These are phyloP conservation scores for Aspergillus funiculosus DNA, from an alignment of 495 filamentous ascomycete genomes.

Conservation along the genomic window DNA sequence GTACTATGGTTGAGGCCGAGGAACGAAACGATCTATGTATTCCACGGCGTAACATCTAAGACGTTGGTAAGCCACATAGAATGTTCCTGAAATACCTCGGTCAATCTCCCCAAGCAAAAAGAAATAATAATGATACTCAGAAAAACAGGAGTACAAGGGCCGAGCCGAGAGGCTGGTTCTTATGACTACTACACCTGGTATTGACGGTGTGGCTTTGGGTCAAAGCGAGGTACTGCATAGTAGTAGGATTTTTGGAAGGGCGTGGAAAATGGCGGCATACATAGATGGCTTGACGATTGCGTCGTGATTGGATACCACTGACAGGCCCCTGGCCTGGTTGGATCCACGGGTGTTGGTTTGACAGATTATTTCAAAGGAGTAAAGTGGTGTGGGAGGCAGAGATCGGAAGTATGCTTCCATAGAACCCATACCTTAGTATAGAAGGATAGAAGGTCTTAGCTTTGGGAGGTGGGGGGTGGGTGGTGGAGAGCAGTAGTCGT, in stretches of 20 bases:
- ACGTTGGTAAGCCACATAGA: not conserved
- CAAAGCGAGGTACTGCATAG: too few species aligned
- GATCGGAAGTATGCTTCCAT: not conserved
- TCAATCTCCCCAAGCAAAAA: not conserved
- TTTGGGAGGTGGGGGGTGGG: constrained; percentile 1
- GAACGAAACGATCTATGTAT: not conserved
- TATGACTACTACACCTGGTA: not conserved
- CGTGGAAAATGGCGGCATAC: constrained; percentile 9
- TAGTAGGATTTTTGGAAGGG: not conserved
- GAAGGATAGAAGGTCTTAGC: not conserved
- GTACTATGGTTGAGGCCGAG: too few species aligned
- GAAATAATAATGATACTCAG: not conserved
- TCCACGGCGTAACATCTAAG: not conserved
- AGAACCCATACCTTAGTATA: not conserved
- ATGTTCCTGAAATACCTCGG: constrained; percentile 2
- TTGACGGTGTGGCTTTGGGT: constrained; percentile 4
- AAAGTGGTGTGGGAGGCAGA: not conserved
- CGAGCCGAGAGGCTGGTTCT: not conserved
- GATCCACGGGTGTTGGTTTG: constrained; percentile 13
- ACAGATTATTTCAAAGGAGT: constrained; percentile 6
- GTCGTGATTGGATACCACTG: constrained; percentile 10
- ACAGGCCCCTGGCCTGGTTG: constrained; percentile 3
- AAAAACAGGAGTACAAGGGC: not conserved
- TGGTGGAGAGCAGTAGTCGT: too few species aligned
- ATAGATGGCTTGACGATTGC: constrained; percentile 8